A percentile compares a stretch with the other conserved stretches of the same genome.
Evolutionary conservation across 2,329 filamentous ascomycete species (phyloP).

Genomic region (Apiospora arundinis): DNA sequence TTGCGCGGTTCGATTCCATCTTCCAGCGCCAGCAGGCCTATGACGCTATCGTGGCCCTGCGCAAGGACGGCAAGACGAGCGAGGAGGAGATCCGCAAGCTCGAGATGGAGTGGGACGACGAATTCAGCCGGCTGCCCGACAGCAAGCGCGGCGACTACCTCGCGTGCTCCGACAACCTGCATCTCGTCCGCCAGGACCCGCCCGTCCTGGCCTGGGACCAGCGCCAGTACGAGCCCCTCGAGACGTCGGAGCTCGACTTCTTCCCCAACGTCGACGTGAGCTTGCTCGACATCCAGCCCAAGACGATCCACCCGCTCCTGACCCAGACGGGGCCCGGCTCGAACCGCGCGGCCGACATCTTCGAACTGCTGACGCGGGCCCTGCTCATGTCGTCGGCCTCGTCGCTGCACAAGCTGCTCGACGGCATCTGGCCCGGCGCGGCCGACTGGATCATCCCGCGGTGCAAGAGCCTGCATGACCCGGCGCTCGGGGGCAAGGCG

Average conservation of each 20-base stretch:
- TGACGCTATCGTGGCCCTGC: background rate
- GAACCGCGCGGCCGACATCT: slow-evolving; percentile 53
- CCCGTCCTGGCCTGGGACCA: slow-evolving; percentile 71
- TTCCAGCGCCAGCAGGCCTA: slow-evolving; percentile 40
- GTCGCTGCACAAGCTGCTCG: slow-evolving; percentile 52
- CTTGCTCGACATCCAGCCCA: slow-evolving; percentile 73
- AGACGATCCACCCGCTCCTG: slow-evolving; percentile 55
- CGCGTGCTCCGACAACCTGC: slow-evolving; percentile 59
- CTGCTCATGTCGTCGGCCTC: slow-evolving; percentile 44
- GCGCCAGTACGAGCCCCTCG: slow-evolving; percentile 73
- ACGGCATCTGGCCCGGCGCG: slow-evolving; percentile 65
- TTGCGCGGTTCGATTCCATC: slow-evolving; percentile 1
- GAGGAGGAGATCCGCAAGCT: slow-evolving; percentile 15
- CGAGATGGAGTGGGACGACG: slow-evolving; percentile 14
- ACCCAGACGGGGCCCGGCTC: slow-evolving; percentile 50
- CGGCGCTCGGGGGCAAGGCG: slow-evolving; percentile 51
- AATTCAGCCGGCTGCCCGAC: slow-evolving; percentile 35
- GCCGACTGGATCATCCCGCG: slow-evolving; percentile 56
- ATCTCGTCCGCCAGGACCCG: slow-evolving; percentile 54
- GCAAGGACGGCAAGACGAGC: slow-evolving; percentile 15
- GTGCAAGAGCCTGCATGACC: slow-evolving; percentile 57
- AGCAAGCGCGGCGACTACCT: slow-evolving; percentile 45
- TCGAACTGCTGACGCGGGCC: slow-evolving; percentile 57
- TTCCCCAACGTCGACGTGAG: slow-evolving; percentile 64
- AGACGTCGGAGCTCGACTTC: slow-evolving; percentile 64